A percentile compares a stretch with the other conserved stretches of the same genome.
Evolutionary conservation across 176 grass and related monocot species (phyloP).

Genomic region (Carex parvula): DNA sequence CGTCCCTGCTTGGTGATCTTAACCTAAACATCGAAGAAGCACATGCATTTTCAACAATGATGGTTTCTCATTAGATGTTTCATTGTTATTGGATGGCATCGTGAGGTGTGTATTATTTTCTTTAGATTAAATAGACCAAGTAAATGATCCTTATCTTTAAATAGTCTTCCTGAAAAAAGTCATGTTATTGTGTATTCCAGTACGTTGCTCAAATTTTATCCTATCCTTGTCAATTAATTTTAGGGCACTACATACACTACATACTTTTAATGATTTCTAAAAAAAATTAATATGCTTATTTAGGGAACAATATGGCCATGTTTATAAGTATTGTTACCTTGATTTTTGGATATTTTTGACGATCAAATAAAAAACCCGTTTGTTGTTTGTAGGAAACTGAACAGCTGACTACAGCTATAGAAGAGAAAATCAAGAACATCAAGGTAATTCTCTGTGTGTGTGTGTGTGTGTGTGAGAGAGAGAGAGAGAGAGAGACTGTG

Average conservation of each 20-base stretch:
- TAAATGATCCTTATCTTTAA: neutral
- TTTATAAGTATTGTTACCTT: neutral
- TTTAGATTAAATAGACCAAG: neutral
- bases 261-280: neutral
- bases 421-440: slow-evolving; percentile 32
- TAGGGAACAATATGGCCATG: neutral
- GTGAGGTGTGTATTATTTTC: slow-evolving; percentile 17
- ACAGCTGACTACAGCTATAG: slow-evolving; percentile 34
- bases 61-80: slow-evolving; percentile 45
- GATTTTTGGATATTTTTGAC: neutral
- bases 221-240: neutral
- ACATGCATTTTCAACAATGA: slow-evolving; percentile 41
- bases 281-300: neutral
- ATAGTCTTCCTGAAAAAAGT: neutral
- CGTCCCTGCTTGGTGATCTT: slow-evolving; percentile 26
- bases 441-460: slow-evolving; percentile 31
- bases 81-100: slow-evolving; percentile 36
- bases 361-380: neutral
- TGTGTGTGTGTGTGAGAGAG: too few relatives aligned
- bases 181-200: neutral
- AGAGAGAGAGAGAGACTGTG: neutral
- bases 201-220: neutral
- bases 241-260: neutral
- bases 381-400: slow-evolving; percentile 44
- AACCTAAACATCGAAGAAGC: slow-evolving; percentile 36